phyloP scores from a whole-genome alignment of 192 early-diverging fungal species.

The Irineochytrium annulatum region DNA sequence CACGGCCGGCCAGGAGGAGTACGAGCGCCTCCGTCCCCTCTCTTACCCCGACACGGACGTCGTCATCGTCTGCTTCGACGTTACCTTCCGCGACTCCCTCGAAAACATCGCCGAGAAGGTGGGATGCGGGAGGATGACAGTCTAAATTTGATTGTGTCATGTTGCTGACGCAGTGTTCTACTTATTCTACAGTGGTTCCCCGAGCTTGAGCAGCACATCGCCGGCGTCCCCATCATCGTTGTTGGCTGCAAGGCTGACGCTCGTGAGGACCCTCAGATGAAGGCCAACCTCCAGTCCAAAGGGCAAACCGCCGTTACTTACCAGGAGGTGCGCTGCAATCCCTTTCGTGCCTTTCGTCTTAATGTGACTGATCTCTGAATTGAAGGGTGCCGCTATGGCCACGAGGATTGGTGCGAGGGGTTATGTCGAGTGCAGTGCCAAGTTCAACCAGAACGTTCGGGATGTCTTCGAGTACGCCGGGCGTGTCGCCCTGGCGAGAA shows the following conservation, averaged over 20 bases:
- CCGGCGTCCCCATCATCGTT: constrained; percentile 19
- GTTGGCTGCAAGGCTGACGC: constrained; percentile 29
- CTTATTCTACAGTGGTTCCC: constrained; percentile 20
- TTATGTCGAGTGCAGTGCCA: constrained; percentile 77
- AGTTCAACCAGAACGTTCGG: constrained; percentile 63
- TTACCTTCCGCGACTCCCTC: constrained; percentile 26
- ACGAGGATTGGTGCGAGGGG: constrained; percentile 73
- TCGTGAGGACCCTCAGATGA: neutral
- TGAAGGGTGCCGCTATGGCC: constrained; percentile 72
- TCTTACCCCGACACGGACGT: constrained; percentile 82
- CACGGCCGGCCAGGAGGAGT: constrained; percentile 91
- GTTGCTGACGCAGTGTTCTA: neutral
- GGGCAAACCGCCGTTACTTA: neutral
- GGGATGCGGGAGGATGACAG: constrained; percentile 34
- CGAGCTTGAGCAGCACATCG: constrained; percentile 24
- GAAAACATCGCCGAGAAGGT: constrained; percentile 25
- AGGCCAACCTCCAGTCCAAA: neutral
- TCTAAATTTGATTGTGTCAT: neutral
- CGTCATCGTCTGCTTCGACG: constrained; percentile 78
- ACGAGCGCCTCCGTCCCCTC: constrained; percentile 78
- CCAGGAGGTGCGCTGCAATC: neutral
- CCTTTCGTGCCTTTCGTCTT: neutral
- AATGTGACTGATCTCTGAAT: constrained; percentile 77
- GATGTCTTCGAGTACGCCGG: constrained; percentile 87
- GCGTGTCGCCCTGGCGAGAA: constrained; percentile 59